Evolutionary conservation across 2,329 filamentous ascomycete genomes (phyloP).

Genomic region (Sporothrix variecibatus): DNA sequence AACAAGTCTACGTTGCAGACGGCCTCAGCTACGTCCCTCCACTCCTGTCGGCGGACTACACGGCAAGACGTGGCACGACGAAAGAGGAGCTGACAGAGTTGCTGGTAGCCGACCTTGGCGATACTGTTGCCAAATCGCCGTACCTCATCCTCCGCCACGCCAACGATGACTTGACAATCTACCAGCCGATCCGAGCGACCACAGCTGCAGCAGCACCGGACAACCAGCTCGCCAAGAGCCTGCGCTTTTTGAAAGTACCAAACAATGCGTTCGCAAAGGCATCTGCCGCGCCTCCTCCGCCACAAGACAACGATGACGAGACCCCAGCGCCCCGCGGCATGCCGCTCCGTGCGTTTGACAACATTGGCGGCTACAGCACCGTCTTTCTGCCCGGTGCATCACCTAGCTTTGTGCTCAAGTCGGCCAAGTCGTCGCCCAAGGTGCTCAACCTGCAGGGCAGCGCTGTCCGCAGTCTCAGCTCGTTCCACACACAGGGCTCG

Average conservation of each 20-base stretch:
- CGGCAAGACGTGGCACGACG: constrained; percentile 67
- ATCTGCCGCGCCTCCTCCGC: constrained; percentile 50
- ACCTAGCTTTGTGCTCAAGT: constrained; percentile 80
- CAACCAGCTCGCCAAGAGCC: not conserved
- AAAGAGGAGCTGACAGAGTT: constrained; percentile 78
- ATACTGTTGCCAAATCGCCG: constrained; percentile 67
- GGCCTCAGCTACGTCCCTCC: constrained; percentile 77
- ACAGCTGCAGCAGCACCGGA: constrained; percentile 33
- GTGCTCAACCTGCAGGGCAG: constrained; percentile 72
- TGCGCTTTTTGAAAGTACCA: constrained; percentile 23
- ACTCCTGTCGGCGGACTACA: constrained; percentile 70
- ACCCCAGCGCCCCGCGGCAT: constrained; percentile 34
- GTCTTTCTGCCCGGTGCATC: constrained; percentile 81
- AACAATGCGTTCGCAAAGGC: constrained; percentile 58
- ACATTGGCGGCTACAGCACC: constrained; percentile 75
- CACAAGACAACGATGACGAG: constrained; percentile 40
- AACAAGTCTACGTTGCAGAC: constrained; percentile 72
- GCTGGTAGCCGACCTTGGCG: constrained; percentile 81
- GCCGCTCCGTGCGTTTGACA: constrained; percentile 59
- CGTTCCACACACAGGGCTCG: constrained; percentile 75
- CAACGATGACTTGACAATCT: constrained; percentile 81
- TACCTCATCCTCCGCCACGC: constrained; percentile 80
- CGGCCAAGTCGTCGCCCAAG: constrained; percentile 73
- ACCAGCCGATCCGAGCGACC: constrained; percentile 69
- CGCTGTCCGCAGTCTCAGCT: constrained; percentile 69